Conservation (phyloP, 805 yeast genomes). For the Kuraishia molischiana region DNA sequence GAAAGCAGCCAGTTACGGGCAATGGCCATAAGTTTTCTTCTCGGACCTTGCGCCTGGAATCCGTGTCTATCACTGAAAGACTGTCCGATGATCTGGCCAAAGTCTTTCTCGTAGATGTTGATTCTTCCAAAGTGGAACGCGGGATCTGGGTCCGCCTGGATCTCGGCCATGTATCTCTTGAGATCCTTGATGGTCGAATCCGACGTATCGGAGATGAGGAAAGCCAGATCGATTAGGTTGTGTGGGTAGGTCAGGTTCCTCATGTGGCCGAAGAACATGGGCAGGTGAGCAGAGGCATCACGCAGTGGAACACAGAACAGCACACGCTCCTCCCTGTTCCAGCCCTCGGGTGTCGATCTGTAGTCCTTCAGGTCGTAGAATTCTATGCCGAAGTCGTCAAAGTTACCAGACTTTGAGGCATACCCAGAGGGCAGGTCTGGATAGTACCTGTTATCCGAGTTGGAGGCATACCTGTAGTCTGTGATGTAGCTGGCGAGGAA, state of each 20-base stretch:
- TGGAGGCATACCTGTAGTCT: conserved; percentile 1
- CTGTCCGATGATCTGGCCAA: conserved; percentile 88
- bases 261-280: conserved; percentile 83
- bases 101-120: conserved; percentile 81
- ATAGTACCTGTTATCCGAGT: conserved; percentile 10
- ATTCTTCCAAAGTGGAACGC: conserved; percentile 64
- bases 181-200: conserved; percentile 75
- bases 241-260: conserved; percentile 79
- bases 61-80: conserved; percentile 88
- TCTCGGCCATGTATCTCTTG: conserved; percentile 42
- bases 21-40: conserved; percentile 87
- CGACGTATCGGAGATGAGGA: conserved; percentile 80
- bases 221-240: conserved; percentile 71
- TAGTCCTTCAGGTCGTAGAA: conserved; percentile 66
- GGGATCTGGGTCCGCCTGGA: conserved; percentile 57
- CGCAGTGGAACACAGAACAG: conserved; percentile 83
- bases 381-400: conserved; percentile 34
- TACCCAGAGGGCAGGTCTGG: conserved; percentile 27
- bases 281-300: conserved; percentile 85
- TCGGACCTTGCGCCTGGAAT: conserved; percentile 87
- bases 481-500: conserved; percentile 7
- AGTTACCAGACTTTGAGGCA: conserved; percentile 12
- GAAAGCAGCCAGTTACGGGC: conserved; percentile 89
- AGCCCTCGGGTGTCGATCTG: conserved; percentile 61
- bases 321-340: conserved; percentile 72